Evolutionary conservation across 345 rosid genomes (phyloP).

Genomic region (Citrus trifoliata): DNA sequence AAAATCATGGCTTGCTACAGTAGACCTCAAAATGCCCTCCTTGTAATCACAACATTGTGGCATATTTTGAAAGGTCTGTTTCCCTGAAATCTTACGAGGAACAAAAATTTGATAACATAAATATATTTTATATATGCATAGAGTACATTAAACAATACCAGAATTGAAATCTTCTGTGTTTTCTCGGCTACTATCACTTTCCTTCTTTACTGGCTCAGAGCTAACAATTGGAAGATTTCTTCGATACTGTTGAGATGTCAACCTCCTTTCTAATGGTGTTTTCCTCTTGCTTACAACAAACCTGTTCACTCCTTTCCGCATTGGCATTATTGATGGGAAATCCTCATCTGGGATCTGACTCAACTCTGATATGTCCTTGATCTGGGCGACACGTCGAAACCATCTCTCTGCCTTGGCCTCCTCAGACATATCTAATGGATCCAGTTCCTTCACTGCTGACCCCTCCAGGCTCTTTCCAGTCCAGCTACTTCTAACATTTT

Average conservation of each 20-base stretch:
- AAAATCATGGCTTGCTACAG: not conserved
- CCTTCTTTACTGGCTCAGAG: slow-evolving; percentile 46
- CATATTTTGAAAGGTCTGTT: not conserved
- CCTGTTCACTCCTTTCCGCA: slow-evolving; percentile 97
- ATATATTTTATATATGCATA: not conserved
- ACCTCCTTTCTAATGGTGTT: slow-evolving; percentile 84
- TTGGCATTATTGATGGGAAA: slow-evolving; percentile 97
- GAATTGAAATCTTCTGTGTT: not conserved
- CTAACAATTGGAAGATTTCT: slow-evolving; percentile 52
- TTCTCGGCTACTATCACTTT: slow-evolving; percentile 29
- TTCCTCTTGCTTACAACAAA: slow-evolving; percentile 97
- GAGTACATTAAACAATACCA: not conserved
- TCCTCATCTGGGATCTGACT: slow-evolving; percentile 97
- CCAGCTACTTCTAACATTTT: slow-evolving; percentile 36
- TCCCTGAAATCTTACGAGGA: not conserved
- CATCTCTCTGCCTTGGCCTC: slow-evolving; percentile 99
- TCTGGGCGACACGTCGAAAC: slow-evolving; percentile 87
- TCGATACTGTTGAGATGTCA: slow-evolving; percentile 76
- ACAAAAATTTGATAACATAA: not conserved
- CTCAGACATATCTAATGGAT: slow-evolving; percentile 95
- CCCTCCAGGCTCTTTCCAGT: slow-evolving; percentile 85
- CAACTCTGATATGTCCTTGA: slow-evolving; percentile 93
- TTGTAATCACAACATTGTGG: not conserved
- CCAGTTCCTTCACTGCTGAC: slow-evolving; percentile 77
- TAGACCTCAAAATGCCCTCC: not conserved